Conservation (phyloP, 306 rosid genomes). For the Vigna reflexopilosa region DNA sequence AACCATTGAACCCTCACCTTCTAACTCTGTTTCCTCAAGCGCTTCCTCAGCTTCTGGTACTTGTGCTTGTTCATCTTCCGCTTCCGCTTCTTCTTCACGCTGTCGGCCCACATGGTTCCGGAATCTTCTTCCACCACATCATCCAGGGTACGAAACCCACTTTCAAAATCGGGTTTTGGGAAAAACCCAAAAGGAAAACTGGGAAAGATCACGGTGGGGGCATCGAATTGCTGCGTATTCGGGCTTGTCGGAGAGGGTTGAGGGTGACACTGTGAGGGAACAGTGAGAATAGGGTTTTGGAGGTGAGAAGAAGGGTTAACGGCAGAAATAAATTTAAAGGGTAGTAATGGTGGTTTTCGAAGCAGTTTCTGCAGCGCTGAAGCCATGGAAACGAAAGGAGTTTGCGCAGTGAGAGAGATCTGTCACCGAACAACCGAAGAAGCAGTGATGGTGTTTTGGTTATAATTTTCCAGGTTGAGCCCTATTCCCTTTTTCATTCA, state of each 20-base stretch:
- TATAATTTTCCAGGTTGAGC: neutral
- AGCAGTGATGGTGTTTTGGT: neutral
- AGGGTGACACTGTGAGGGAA: conserved; percentile 22
- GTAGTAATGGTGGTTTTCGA: conserved; percentile 40
- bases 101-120: conserved; percentile 73
- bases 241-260: conserved; percentile 2
- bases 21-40: conserved; percentile 68
- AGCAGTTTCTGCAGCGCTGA: conserved; percentile 67
- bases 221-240: neutral
- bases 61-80: conserved; percentile 85
- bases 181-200: conserved; percentile 64
- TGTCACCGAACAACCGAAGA: neutral
- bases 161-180: conserved; percentile 47
- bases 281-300: conserved; percentile 30
- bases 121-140: conserved; percentile 49
- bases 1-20: conserved; percentile 44
- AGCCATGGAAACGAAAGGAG: conserved; percentile 56
- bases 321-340: conserved; percentile 49
- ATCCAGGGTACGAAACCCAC: conserved; percentile 44
- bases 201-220: conserved; percentile 57
- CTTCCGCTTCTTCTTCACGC: conserved; percentile 91
- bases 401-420: conserved; percentile 23
- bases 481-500: neutral
- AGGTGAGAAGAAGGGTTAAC: conserved; percentile 30
- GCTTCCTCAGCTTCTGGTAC: conserved; percentile 77